Evolutionary conservation across 495 filamentous ascomycete species (phyloP), one percentile per base, ranked within the genome.

Genomic region (Penicillium macrosclerotiorum): DNA sequence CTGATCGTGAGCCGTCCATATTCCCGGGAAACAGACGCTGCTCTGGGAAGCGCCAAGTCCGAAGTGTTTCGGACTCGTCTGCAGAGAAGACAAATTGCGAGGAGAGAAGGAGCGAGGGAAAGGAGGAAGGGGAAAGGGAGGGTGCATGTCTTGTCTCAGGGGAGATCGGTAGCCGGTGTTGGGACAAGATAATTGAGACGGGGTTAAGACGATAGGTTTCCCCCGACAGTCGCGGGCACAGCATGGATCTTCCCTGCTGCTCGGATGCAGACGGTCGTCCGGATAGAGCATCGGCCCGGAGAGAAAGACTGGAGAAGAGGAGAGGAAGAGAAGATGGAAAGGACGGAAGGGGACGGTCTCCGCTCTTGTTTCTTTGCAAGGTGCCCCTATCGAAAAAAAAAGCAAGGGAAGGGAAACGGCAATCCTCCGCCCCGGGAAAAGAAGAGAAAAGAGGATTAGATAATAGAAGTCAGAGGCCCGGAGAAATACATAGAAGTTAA

Each of bases 171-270:
- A 11, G 25, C 25, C 11, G 25, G 25, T 38, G 36, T 12, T 38
- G 11, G 12, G n/a, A 16, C n/a, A 16, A 7, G 19, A 23, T 19
- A 8, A 25, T 12, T 38, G 20, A 24, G 26, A 13, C 24, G n/a
- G 36, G 7, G 20, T 41, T 18, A 26, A 29, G 24, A 41, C 25
- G 26, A 5, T 3, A 41, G 35, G 42, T 47, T 49, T 45, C 11
- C 41, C 40, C 41, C 40, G 41, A 45, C 26, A 33, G 13, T 8
- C 19, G 7, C n/a, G 36, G 23, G 29, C 30, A 25, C 24, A 42
- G 33, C 54, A 51, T 54, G 54, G 54, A 47, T 54, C 2, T 39
- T 54, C 54, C 54, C 38, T 54, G 54, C 51, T 40, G 36, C 35
- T 35, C 30, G 27, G 35, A 41, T 26, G 45, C 29, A 33, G 29